Percentiles rank a stretch among this genome's conserved stretches.
phyloP scores from a whole-genome alignment of 192 early-diverging fungal genomes.

The Gigaspora rosea region DNA sequence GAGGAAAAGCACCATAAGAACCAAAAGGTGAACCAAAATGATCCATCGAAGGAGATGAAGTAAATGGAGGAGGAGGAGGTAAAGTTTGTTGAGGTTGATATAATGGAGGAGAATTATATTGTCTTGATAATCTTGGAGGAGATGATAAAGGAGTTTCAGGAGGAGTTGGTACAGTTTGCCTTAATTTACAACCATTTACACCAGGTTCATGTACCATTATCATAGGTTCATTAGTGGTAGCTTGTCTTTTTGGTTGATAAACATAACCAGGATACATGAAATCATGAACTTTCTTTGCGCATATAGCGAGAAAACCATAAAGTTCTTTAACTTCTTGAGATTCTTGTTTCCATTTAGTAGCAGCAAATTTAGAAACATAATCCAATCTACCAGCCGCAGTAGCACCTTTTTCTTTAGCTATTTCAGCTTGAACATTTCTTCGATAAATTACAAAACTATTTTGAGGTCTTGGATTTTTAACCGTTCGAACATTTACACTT shows the following conservation, averaged over 20 bases:
- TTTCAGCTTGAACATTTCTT: constrained; percentile 27
- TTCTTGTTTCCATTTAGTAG: constrained; percentile 16
- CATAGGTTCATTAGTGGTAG: constrained; percentile 21
- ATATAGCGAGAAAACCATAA: background rate
- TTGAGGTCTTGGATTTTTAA: constrained; percentile 28
- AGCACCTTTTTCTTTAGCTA: constrained; percentile 3
- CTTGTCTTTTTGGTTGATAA: constrained; percentile 27
- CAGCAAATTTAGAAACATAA: constrained; percentile 18
- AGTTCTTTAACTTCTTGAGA: constrained; percentile 15
- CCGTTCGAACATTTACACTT: constrained; percentile 19
- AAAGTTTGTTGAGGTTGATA: background rate
- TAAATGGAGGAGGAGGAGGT: background rate
- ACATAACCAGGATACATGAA: constrained; percentile 17
- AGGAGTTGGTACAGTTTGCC: background rate
- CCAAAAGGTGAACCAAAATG: too few relatives aligned
- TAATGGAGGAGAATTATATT: background rate
- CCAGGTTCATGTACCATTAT: constrained; percentile 27
- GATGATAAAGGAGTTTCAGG: background rate
- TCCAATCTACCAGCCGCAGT: constrained; percentile 18
- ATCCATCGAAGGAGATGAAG: background rate
- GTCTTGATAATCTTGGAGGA: background rate
- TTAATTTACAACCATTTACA: constrained; percentile 9
- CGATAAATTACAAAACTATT: constrained; percentile 24
- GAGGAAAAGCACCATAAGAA: background rate
- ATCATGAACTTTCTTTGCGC: constrained; percentile 16